Percentiles rank a stretch among this genome's conserved stretches.
phyloP scores from a whole-genome alignment of 352 stramenopile genomes.

The Pilasporangium apinafurcum region DNA sequence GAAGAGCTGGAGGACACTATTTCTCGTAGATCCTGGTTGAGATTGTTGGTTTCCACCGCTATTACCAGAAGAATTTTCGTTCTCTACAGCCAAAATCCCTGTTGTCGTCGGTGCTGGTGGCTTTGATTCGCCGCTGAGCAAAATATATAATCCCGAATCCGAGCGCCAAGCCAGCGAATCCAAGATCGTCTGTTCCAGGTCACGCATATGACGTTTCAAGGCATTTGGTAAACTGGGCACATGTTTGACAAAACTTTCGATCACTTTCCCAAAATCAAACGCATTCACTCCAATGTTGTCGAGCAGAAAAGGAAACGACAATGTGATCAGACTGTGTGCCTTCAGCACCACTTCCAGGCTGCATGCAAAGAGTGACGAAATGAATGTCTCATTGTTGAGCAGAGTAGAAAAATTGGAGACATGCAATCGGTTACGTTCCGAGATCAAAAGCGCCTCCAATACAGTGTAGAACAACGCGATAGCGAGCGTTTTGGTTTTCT shows the following conservation, averaged over 20 bases:
- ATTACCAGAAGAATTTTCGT: no score
- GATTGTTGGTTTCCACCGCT: slow-evolving; percentile 4
- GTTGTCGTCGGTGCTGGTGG: slow-evolving; percentile 1
- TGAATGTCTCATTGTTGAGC: slow-evolving; percentile 76
- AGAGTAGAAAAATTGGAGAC: slow-evolving; percentile 73
- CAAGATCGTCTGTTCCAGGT: slow-evolving; percentile 81
- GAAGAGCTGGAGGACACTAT: slow-evolving; percentile 72
- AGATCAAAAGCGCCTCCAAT: slow-evolving; percentile 63
- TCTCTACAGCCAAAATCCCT: not conserved
- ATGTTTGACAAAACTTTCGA: slow-evolving; percentile 86
- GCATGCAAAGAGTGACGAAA: slow-evolving; percentile 75
- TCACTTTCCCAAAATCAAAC: slow-evolving; percentile 85
- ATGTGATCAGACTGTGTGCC: slow-evolving; percentile 76
- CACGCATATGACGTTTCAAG: slow-evolving; percentile 82
- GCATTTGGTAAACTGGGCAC: slow-evolving; percentile 57
- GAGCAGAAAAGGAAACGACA: slow-evolving; percentile 79
- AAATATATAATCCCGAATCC: slow-evolving; percentile 61
- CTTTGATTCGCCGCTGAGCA: slow-evolving; percentile 33
- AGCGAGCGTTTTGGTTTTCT: slow-evolving; percentile 57
- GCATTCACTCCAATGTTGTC: slow-evolving; percentile 69
- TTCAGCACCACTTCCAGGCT: slow-evolving; percentile 82
- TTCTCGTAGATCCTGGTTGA: slow-evolving; percentile 8
- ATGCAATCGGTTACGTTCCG: slow-evolving; percentile 59
- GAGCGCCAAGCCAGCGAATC: slow-evolving; percentile 70
- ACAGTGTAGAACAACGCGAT: slow-evolving; percentile 80